Conservation (phyloP, 352 stramenopile species). For the Pythium aphanidermatum region DNA sequence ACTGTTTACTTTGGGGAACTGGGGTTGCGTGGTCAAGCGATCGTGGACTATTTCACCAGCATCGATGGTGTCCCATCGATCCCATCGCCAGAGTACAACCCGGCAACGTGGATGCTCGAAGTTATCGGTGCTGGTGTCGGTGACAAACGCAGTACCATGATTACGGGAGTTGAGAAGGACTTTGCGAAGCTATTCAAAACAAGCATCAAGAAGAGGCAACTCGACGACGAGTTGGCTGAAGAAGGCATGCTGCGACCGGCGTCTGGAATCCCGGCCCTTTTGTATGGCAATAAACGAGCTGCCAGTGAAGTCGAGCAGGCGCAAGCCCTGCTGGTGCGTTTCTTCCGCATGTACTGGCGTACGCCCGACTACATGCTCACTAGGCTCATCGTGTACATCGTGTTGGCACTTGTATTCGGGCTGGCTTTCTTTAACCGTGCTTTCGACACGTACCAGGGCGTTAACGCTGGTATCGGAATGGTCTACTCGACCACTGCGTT, state of each 20-base stretch:
- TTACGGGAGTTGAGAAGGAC: conserved; percentile 10
- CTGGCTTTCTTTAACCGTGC: conserved; percentile 23
- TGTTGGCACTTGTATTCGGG: conserved; percentile 48
- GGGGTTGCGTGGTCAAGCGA: conserved; percentile 30
- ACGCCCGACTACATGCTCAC: conserved; percentile 64
- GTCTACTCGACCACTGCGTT: conserved; percentile 78
- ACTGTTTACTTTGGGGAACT: conserved; percentile 22
- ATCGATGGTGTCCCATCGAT: conserved; percentile 42
- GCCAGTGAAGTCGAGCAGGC: conserved; percentile 14
- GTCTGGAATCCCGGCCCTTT: conserved; percentile 6
- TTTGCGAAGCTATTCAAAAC: conserved; percentile 15
- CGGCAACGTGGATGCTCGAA: conserved; percentile 81
- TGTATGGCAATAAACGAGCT: conserved; percentile 17
- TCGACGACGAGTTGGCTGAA: conserved; percentile 15
- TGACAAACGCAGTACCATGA: conserved; percentile 11
- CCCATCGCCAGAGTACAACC: conserved; percentile 51
- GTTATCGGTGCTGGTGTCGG: conserved; percentile 35
- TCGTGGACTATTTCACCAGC: conserved; percentile 46
- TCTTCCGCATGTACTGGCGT: conserved; percentile 62
- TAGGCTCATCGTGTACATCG: conserved; percentile 28
- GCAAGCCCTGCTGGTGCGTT: conserved; percentile 22
- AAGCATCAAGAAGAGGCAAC: neutral
- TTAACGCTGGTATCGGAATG: conserved; percentile 44
- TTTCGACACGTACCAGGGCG: conserved; percentile 21
- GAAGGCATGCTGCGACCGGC: conserved; percentile 8